phyloP scores from a whole-genome alignment of 306 rosid species.

The Pterocarpus santalinus region DNA sequence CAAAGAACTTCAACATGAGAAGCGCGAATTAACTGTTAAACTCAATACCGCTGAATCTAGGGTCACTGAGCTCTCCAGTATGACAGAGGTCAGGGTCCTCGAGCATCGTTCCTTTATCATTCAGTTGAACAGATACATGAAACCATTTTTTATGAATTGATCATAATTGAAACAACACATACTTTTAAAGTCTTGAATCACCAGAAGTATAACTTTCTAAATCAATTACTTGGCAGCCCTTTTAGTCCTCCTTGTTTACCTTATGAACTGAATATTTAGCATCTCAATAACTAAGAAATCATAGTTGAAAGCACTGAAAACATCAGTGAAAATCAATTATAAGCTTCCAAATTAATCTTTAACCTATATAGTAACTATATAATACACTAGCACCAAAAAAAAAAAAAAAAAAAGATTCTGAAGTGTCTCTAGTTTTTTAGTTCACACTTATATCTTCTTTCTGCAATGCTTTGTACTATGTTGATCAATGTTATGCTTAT shows the following conservation, averaged over 20 bases:
- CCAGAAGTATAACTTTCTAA: neutral
- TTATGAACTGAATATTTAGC: conserved; percentile 7
- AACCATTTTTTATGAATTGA: conserved; percentile 5
- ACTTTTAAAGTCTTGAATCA: conserved; percentile 43
- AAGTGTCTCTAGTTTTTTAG: neutral
- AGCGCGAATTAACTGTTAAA: conserved; percentile 77
- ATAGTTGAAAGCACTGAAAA: conserved; percentile 22
- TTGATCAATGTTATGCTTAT: neutral
- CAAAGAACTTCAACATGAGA: conserved; percentile 89
- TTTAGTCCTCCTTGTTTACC: conserved; percentile 11
- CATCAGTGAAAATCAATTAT: conserved; percentile 2
- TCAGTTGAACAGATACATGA: conserved; percentile 9
- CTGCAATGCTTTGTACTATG: conserved; percentile 15
- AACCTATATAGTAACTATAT: neutral
- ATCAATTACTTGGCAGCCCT: conserved; percentile 1
- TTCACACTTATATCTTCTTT: conserved; percentile 11
- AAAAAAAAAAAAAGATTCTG: neutral
- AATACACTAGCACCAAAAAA: neutral
- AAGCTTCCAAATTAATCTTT: conserved; percentile 1
- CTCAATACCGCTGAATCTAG: conserved; percentile 78
- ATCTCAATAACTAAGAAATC: neutral
- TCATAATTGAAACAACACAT: neutral
- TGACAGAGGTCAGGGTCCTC: conserved; percentile 76
- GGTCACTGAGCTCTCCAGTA: conserved; percentile 65
- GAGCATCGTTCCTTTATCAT: conserved; percentile 32